phyloP scores from a whole-genome alignment of 352 stramenopile genomes.

The Bremia lactucae region DNA sequence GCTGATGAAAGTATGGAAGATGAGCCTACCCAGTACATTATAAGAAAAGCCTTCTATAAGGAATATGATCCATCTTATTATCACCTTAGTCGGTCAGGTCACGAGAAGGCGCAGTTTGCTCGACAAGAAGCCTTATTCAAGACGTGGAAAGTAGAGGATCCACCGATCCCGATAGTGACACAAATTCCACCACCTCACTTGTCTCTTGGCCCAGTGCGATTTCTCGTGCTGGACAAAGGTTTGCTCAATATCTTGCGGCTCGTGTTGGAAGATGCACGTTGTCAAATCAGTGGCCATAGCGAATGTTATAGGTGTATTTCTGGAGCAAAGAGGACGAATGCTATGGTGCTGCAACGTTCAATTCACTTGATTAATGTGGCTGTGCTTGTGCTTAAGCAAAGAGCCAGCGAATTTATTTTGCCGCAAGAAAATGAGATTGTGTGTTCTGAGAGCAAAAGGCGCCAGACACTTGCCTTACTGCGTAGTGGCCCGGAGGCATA shows the following conservation, averaged over 20 bases:
- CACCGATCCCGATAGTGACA: constrained; percentile 54
- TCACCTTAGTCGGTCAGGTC: constrained; percentile 58
- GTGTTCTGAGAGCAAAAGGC: constrained; percentile 36
- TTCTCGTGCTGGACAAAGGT: constrained; percentile 51
- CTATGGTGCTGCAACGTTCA: constrained; percentile 52
- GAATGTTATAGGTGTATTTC: constrained; percentile 8
- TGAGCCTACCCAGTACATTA: constrained; percentile 57
- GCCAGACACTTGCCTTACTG: constrained; percentile 33
- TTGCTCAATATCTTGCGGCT: constrained; percentile 56
- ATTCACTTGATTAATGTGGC: constrained; percentile 63
- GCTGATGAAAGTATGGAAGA: constrained; percentile 27
- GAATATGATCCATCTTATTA: constrained; percentile 80
- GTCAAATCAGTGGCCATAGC: constrained; percentile 4
- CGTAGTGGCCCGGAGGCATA: constrained; percentile 52
- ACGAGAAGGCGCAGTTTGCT: constrained; percentile 72
- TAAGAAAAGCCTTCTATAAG: constrained; percentile 68
- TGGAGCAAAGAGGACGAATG: constrained; percentile 41
- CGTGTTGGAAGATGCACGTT: constrained; percentile 47
- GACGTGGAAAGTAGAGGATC: constrained; percentile 58
- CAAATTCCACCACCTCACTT: constrained; percentile 44
- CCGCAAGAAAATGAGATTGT: constrained; percentile 19
- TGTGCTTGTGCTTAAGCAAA: constrained; percentile 47
- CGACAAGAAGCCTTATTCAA: constrained; percentile 79
- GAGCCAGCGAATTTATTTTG: constrained; percentile 4
- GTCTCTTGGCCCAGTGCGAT: constrained; percentile 38